phyloP scores from a whole-genome alignment of 1,284 basidiomycete genomes.

The Quambalaria eucalypti region DNA sequence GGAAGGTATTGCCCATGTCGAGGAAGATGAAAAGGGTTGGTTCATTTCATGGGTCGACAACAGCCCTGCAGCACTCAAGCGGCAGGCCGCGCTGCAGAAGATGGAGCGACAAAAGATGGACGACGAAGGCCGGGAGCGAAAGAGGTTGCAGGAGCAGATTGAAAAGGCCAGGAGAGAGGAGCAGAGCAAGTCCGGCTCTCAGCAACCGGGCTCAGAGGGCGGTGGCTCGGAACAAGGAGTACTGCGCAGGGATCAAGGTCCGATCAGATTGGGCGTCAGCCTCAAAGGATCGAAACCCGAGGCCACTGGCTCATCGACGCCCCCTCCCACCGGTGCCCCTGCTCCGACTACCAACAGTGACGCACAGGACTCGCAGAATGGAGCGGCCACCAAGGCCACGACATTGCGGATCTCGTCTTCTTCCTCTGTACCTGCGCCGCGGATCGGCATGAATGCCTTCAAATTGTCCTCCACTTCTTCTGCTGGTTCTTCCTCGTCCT shows the following conservation, averaged over 20 bases:
- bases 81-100: constrained; percentile 82
- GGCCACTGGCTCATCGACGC: background rate
- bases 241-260: constrained; percentile 13
- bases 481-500: constrained; percentile 2
- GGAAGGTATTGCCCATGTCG: constrained; percentile 76
- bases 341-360: background rate
- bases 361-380: background rate
- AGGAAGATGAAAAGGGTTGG: constrained; percentile 96
- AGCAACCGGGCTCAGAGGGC: constrained; percentile 89
- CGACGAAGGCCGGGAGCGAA: constrained; percentile 86
- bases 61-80: constrained; percentile 80
- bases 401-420: background rate
- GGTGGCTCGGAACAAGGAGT: constrained; percentile 34
- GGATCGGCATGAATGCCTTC: constrained; percentile 21
- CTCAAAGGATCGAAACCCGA: constrained; percentile 8
- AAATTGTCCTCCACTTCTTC: constrained; percentile 17
- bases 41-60: constrained; percentile 96
- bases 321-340: too few species aligned
- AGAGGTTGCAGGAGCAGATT: constrained; percentile 86
- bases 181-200: constrained; percentile 54
- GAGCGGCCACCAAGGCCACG: background rate
- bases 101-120: constrained; percentile 83
- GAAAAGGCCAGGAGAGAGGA: constrained; percentile 59
- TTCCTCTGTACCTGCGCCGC: constrained; percentile 7
- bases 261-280: constrained; percentile 25